These are phyloP conservation scores for Epichloe sibirici DNA, from an alignment of 2,329 filamentous ascomycete species.

Conservation along the genomic window DNA sequence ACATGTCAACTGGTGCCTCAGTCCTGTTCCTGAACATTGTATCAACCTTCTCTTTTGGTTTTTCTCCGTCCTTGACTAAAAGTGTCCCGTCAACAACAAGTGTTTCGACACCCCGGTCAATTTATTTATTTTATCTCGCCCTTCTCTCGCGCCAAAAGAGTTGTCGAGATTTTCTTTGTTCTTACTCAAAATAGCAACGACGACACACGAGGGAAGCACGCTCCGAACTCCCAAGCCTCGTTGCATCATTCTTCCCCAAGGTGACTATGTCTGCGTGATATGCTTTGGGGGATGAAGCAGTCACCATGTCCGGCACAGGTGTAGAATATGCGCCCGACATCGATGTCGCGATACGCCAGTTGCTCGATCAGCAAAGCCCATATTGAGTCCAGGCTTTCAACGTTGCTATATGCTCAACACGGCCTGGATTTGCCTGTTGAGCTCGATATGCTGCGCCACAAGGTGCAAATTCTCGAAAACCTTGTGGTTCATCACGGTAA, in stretches of 20 bases:
- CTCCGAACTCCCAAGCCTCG: neutral
- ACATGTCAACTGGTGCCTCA: constrained; percentile 1
- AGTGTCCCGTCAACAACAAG: neutral
- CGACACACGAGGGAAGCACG: neutral
- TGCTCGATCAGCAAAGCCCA: constrained; percentile 42
- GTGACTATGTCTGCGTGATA: constrained; percentile 3
- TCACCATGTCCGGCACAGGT: constrained; percentile 7
- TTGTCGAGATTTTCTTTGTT: neutral
- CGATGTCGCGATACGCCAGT: constrained; percentile 21
- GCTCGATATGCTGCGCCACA: constrained; percentile 43
- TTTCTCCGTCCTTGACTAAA: neutral
- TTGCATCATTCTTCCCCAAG: neutral
- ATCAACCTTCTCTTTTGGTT: neutral
- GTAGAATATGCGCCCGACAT: constrained; percentile 11
- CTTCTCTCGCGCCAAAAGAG: neutral
- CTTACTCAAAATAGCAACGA: neutral
- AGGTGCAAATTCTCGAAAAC: constrained; percentile 35
- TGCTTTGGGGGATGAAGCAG: constrained; percentile 3
- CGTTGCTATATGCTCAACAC: constrained; percentile 35
- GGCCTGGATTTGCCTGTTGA: constrained; percentile 35
- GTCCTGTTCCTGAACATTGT: constrained; percentile 3
- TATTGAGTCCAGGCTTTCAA: constrained; percentile 37
- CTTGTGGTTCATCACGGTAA: constrained; percentile 39
- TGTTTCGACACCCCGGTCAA: neutral
- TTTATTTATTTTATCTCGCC: neutral